Base-by-base conservation (phyloP, 805 yeast species). In the Metschnikowia vanudenii region DNA sequence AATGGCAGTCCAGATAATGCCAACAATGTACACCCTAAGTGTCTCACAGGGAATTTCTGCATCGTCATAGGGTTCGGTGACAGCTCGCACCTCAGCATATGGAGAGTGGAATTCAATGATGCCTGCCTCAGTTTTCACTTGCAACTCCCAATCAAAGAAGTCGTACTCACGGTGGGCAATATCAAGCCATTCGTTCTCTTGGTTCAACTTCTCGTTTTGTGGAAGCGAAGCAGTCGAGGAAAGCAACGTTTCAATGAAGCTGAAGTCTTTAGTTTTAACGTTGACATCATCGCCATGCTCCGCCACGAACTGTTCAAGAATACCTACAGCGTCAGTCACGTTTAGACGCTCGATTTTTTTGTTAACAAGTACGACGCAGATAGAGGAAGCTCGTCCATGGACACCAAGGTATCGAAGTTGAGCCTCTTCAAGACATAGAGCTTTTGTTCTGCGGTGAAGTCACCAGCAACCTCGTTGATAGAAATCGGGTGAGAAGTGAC, bases 221-320 rank as follows among this genome's bases (percentile, higher is more conserved):
- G 6, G 6, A 5, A 29, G 13, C 6, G 37, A n/a, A 28, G 43
- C 45, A 9, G 35, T 37, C 2, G 38, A 24, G 1, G 45, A 46
- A 14, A 61, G 52, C 39, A 60, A 50, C 3, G 38, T 45, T 29
- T 52, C 38, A 37, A 76, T 62, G 42, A 67, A 65, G 4, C 61
- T 62, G 52, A 68, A 67, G 34, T 71, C 73, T 2, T 55, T 60
- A 2, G 45, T 51, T 11, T 77, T 73, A 49, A 79, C 67, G 54
- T 78, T 78, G 31, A 73, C 71, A 56, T 80, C 85, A 42, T 68
- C 74, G 5, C 54, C 54, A 51, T 78, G 81, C 14, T 72, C 68
- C 1, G 54, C 67, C 3, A 72, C 49, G 4, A 76, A 72, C 14
- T 65, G 62, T 28, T 60, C 55, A 38, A 81, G 57, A 34, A 77